Conservation (phyloP, 257 asterid species). For the Gardenia jasminoides region DNA sequence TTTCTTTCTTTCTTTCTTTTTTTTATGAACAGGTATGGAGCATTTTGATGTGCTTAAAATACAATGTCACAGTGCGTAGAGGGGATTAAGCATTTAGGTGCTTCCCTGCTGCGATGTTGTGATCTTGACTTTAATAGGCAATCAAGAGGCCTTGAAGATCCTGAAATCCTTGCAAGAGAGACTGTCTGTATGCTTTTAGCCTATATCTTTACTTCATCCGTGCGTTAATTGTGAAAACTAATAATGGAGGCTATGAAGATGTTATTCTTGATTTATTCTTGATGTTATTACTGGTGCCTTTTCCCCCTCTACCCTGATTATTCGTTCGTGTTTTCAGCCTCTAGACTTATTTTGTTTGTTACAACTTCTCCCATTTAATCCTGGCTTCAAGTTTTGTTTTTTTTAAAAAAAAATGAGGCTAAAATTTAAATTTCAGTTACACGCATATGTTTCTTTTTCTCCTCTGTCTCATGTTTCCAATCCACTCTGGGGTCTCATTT, state of each 20-base stretch:
- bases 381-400: neutral
- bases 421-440: neutral
- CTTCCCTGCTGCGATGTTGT: constrained; percentile 84
- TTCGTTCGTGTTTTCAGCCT: neutral
- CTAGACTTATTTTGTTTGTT: neutral
- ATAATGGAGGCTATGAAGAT: neutral
- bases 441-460: neutral
- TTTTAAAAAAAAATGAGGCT: no score
- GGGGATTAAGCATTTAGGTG: constrained; percentile 84
- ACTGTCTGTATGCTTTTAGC: constrained; percentile 83
- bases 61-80: constrained; percentile 96
- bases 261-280: neutral
- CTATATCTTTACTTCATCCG: neutral
- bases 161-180: constrained; percentile 93
- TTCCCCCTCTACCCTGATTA: no score
- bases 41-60: constrained; percentile 50
- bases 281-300: no score
- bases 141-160: constrained; percentile 87
- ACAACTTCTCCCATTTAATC: neutral
- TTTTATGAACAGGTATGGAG: constrained; percentile 69
- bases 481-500: neutral
- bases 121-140: constrained; percentile 71
- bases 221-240: neutral
- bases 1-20: no score
- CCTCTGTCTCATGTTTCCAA: neutral